These are phyloP conservation scores for Thelonectria discophora DNA, from an alignment of 2,329 filamentous ascomycete species.

Conservation along the genomic window DNA sequence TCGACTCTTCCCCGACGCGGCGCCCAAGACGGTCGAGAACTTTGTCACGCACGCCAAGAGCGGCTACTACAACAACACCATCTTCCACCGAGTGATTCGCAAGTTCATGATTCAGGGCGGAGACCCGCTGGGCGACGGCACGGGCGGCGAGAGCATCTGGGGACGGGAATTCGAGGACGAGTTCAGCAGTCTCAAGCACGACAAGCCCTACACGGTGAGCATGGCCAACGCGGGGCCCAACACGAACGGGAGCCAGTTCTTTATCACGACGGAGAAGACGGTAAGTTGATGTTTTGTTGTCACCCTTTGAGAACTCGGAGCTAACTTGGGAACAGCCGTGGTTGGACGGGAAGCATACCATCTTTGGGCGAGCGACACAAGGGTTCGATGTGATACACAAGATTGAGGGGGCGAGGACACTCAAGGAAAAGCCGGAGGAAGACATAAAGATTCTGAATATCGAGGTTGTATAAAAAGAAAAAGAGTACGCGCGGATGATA, in stretches of 20 bases:
- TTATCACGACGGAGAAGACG: constrained; percentile 97
- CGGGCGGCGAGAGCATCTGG: constrained; percentile 91
- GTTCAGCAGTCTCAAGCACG: constrained; percentile 88
- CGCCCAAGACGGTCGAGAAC: constrained; percentile 95
- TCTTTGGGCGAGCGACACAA: constrained; percentile 90
- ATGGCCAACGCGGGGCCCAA: constrained; percentile 98
- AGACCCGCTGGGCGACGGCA: constrained; percentile 90
- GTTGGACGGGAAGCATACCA: constrained; percentile 95
- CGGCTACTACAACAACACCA: constrained; percentile 96
- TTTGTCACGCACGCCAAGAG: constrained; percentile 91
- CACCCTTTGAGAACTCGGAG: constrained; percentile 13
- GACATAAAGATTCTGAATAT: constrained; percentile 98
- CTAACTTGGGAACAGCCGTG: constrained; percentile 68
- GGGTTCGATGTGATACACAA: constrained; percentile 94
- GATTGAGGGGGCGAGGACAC: constrained; percentile 90
- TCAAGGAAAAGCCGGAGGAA: constrained; percentile 92
- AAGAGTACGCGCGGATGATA: background rate
- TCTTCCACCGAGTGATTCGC: constrained; percentile 95
- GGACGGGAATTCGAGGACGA: constrained; percentile 95
- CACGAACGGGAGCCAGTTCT: constrained; percentile 97
- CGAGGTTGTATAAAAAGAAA: constrained; percentile 50
- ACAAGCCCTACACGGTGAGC: constrained; percentile 94
- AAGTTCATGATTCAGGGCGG: constrained; percentile 99
- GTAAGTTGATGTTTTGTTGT: constrained; percentile 56
- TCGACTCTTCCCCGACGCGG: constrained; percentile 89